A percentile compares a stretch with the other conserved stretches of the same genome.
Conservation (phyloP, 495 filamentous ascomycete species). For the Penicillium bialowiezense region DNA sequence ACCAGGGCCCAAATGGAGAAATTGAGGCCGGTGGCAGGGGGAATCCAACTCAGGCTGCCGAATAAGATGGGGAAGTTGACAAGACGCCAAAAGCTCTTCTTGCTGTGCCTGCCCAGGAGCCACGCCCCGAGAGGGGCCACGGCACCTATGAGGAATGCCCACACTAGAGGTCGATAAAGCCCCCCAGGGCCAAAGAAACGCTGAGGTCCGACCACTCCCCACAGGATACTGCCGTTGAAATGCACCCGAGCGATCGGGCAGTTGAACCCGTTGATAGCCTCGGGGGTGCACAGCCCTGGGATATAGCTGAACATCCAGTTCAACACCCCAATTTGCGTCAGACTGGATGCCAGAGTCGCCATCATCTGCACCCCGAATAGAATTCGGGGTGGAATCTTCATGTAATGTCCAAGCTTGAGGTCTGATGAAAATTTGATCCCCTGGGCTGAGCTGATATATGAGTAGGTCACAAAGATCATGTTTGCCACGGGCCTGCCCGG, state of each 20-base stretch:
- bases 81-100: slow-evolving; percentile 40
- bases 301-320: slow-evolving; percentile 88
- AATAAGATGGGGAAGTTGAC: slow-evolving; percentile 47
- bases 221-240: slow-evolving; percentile 86
- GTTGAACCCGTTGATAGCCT: slow-evolving; percentile 80
- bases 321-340: slow-evolving; percentile 78
- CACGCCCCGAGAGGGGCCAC: slow-evolving; percentile 66
- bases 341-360: slow-evolving; percentile 71
- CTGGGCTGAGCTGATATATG: slow-evolving; percentile 54
- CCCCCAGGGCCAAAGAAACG: slow-evolving; percentile 70
- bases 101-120: slow-evolving; percentile 53
- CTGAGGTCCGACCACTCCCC: slow-evolving; percentile 78
- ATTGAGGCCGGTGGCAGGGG: slow-evolving; percentile 56
- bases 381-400: slow-evolving; percentile 81
- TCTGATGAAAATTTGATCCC: slow-evolving; percentile 50
- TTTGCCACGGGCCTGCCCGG: slow-evolving; percentile 83
- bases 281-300: slow-evolving; percentile 69
- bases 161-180: slow-evolving; percentile 56
- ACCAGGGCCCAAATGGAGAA: slow-evolving; percentile 51
- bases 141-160: slow-evolving; percentile 75
- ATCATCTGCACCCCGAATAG: slow-evolving; percentile 78
- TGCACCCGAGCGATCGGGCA: slow-evolving; percentile 86
- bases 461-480: slow-evolving; percentile 88
- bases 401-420: slow-evolving; percentile 79
- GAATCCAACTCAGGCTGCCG: slow-evolving; percentile 63